Conservation (phyloP, 352 stramenopile genomes). For the Globisporangium sylvaticum region DNA sequence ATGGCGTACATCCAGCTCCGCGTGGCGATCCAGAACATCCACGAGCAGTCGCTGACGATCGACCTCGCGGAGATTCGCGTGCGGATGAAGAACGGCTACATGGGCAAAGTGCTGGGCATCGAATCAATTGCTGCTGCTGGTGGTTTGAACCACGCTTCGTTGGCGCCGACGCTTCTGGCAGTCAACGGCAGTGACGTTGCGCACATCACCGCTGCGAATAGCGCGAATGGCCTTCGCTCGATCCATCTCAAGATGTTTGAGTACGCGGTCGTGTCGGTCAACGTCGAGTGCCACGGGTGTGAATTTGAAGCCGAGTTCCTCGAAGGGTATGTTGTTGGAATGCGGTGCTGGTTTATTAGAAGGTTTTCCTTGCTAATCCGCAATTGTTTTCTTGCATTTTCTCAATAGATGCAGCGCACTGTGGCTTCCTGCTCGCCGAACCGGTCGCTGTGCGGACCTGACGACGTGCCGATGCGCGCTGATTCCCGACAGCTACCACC, state of each 20-base stretch:
- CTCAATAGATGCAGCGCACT: slow-evolving; percentile 39
- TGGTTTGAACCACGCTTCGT: slow-evolving; percentile 13
- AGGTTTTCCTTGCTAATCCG: neutral
- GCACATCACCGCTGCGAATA: slow-evolving; percentile 11
- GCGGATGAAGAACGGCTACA: slow-evolving; percentile 62
- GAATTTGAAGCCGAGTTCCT: slow-evolving; percentile 80
- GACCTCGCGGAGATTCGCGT: slow-evolving; percentile 62
- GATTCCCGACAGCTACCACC: slow-evolving; percentile 73
- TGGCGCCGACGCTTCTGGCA: slow-evolving; percentile 49
- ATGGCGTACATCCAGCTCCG: slow-evolving; percentile 60
- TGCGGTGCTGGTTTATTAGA: neutral
- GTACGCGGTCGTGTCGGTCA: slow-evolving; percentile 56
- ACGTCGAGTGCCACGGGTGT: slow-evolving; percentile 57
- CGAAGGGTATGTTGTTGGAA: slow-evolving; percentile 34
- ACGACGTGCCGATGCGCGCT: slow-evolving; percentile 61
- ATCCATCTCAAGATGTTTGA: slow-evolving; percentile 63
- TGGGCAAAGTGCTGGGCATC: slow-evolving; percentile 41
- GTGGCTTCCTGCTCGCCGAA: slow-evolving; percentile 65
- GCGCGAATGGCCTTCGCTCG: slow-evolving; percentile 16
- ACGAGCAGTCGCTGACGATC: slow-evolving; percentile 45
- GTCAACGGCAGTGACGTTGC: slow-evolving; percentile 46
- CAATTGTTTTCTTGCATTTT: neutral
- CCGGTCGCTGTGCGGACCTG: slow-evolving; percentile 43
- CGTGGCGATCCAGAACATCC: slow-evolving; percentile 65
- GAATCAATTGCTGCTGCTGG: neutral